Base-by-base conservation (phyloP, 768 basidiomycete genomes). In the Lentinula sp. region DNA sequence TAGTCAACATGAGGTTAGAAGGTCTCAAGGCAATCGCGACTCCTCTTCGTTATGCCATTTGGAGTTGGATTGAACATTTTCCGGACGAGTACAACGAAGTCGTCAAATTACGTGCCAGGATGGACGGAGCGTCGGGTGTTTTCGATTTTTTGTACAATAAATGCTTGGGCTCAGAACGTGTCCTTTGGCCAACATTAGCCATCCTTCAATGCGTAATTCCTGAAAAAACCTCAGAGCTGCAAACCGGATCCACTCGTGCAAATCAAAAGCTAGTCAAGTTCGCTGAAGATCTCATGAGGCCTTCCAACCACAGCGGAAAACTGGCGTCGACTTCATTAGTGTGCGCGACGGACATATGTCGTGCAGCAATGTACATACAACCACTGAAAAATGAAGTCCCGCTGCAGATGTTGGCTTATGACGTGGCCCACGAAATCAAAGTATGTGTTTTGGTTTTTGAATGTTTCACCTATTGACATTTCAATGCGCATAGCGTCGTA, bases 51-150 rank as follows among this genome's bases (percentile, higher is more conserved):
- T 78, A 82, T 32, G 91, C 91, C 1, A 77, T 96, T 31, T 95
- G 94, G 93, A 93, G 89, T 64, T 96, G 93, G 93, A 86, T 95
- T 35, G 86, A 89, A 34, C 76, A 83, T 23, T 90, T 87, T 67
- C 88, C 91, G 0, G 74, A 77, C 5, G 91, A 97, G 69, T 96
- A 86, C 70, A 87, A 87, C 57, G 86, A 92, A 6, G 79, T 84
- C 4, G 79, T 93, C 40, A 77, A 81, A 9, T 76, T 78, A 3
- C 79, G 86, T 49, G 84, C 86, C 32, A 23, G 40, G 50, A 76
- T 91, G 11, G 95, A 96, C 61, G 91, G 89, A 46, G 85, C 86
- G 0, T 88, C 93, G 0, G 93, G 90, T 7, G 83, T 95, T 2
- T 96, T 93, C 67, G 95, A 97, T 71, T 71, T 89, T 16, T 73